Base-by-base conservation (phyloP, 768 basidiomycete genomes). In the Imleria badia region DNA sequence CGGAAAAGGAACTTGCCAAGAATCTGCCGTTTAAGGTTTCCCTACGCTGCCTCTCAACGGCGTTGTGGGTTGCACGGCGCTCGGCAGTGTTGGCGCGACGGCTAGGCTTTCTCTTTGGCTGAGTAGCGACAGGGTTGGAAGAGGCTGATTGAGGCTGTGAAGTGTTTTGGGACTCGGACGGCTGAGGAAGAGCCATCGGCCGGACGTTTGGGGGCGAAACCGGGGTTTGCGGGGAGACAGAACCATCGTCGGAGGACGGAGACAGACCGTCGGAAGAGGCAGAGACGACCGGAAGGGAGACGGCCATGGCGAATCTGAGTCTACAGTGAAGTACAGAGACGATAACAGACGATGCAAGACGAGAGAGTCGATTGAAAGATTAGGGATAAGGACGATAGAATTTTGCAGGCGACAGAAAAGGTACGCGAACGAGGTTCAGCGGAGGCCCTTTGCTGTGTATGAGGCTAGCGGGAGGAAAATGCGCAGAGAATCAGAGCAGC, bases 1-100 rank as follows among this genome's bases (percentile, higher is more conserved):
- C 41, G 45, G 39, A 52, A 60, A 61, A 51, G 49, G 46, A 50
- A 71, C 87, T 65, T 69, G 87, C 90, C 63, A 97, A 76, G 78
- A 98, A 98, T 54, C 94, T 82, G 49, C 89, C 84, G 69, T 98
- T 99, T 48, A 98, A 76, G 42, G 90, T 94, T 76, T 98, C 96
- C 46, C 96, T 78, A 45, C 96, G 82, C 66, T 90, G 89, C 47
- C 97, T 81, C 76, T 98, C 97, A 54, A 98, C 93, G 31, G 97
- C 96, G 70, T 98, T 99, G 76, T 99, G 96, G 20, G 91, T 94
- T 5, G 94, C 93, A 34, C 96, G 79, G 72, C 95, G 91, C 71
- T 98, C 96, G 48, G 94, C 95, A 48, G 95, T 98, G 75, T 98
- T 98, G 48, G 94, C 94, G 31, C 94, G 84, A 59, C 93, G 81